These are phyloP conservation scores for Parafenestella ontariensis DNA, from an alignment of 2,329 filamentous ascomycete genomes.

Conservation along the genomic window DNA sequence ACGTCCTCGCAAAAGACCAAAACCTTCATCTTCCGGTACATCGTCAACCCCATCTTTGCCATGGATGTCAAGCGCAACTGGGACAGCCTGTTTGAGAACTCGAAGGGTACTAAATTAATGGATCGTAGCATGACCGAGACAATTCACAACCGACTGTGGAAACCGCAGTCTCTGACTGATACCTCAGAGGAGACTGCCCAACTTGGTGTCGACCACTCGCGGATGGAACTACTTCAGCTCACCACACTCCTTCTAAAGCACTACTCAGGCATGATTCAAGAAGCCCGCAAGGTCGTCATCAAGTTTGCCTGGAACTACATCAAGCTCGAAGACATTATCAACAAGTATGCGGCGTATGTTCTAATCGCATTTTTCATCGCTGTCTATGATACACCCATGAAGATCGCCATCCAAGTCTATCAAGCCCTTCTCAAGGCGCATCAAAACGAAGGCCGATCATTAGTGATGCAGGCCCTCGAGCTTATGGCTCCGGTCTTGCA, in stretches of 20 bases:
- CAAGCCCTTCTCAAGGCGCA: constrained; percentile 89
- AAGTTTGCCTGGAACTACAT: constrained; percentile 99
- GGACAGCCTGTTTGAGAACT: constrained; percentile 58
- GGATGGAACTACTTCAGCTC: constrained; percentile 94
- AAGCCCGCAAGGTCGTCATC: constrained; percentile 95
- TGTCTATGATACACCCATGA: constrained; percentile 92
- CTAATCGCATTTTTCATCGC: constrained; percentile 98
- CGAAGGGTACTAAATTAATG: constrained; percentile 74
- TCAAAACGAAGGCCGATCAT: constrained; percentile 88
- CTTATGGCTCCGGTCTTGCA: constrained; percentile 93
- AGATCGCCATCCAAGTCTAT: constrained; percentile 96
- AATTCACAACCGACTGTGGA: constrained; percentile 93
- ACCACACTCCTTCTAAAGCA: constrained; percentile 97
- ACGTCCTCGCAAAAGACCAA: constrained; percentile 87
- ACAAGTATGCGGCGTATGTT: constrained; percentile 97
- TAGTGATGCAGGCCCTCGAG: constrained; percentile 94
- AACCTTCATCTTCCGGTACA: constrained; percentile 86
- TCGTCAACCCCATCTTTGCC: constrained; percentile 94
- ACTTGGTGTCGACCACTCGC: constrained; percentile 89
- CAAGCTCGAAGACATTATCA: constrained; percentile 93
- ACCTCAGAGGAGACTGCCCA: constrained; percentile 82
- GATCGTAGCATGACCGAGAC: constrained; percentile 87
- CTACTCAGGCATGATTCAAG: constrained; percentile 84
- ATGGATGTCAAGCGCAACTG: constrained; percentile 94
- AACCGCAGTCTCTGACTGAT: constrained; percentile 78